Base-by-base conservation (phyloP, 768 basidiomycete genomes). In the Leucosporidium creatinivorum region DNA sequence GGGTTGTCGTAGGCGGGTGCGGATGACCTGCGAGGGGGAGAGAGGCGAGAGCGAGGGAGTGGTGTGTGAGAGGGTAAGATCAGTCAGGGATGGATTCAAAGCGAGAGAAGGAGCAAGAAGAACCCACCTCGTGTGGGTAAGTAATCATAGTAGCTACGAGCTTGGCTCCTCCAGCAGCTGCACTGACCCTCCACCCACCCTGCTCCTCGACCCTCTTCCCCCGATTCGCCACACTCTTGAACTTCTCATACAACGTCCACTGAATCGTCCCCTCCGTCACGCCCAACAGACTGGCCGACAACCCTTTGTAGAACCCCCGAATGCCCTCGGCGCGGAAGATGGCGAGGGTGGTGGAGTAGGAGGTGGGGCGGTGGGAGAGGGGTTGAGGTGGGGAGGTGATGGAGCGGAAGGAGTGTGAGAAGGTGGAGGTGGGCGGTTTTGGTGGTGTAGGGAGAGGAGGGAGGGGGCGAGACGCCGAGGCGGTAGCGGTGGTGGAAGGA, bases 201-300 rank as follows among this genome's bases (percentile, higher is more conserved):
- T 76, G 47, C 31, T 74, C 78, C 4, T 81, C 73, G 5, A 85
- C 83, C 9, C n/a, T 13, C 50, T 33, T 28, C 61, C 65, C 13
- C 83, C 78, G 78, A 36, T 80, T 80, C 7, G 82, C 86, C 39
- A 93, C 73, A 70, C 79, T 82, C 79, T 98, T 98, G 74, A 98
- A 80, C 61, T 87, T 85, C 79, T 99, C 96, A 77, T 99, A 98
- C 21, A 99, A 80, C 49, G 89, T 89, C 96, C 96, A 99, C 77
- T 97, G 93, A 58, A 99, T 97, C 25, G 91, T 91, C 3, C 88
- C 88, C 78, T 99, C 96, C 26, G 93, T 89, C 21, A 97, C 93
- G 26, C 96, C 96, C 13, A 99, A 82, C 79, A 94, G 92, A 70
- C 89, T 92, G 65, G 96, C 96, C 72, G 87, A 91, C 50, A 99